These are phyloP conservation scores for Diospyros kaki DNA, from an alignment of 148 eudicot genomes.

Conservation along the genomic window DNA sequence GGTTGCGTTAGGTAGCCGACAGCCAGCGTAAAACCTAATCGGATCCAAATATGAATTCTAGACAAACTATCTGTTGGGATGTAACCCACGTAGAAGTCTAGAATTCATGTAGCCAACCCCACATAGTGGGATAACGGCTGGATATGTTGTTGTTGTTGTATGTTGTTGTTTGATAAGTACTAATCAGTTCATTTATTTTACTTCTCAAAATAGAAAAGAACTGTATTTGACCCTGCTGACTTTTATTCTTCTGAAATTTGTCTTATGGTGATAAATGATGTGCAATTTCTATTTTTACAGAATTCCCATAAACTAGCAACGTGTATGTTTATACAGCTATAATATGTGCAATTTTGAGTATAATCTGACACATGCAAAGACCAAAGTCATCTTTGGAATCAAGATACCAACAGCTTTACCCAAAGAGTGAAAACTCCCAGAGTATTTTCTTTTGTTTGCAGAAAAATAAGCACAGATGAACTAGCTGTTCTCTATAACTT, in stretches of 20 bases:
- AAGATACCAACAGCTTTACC: background rate
- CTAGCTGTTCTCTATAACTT: background rate
- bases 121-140: too few species aligned
- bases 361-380: background rate
- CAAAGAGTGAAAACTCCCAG: background rate
- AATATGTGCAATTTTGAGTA: background rate
- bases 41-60: too few species aligned
- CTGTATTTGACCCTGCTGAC: background rate
- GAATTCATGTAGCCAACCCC: too few species aligned
- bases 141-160: too few species aligned
- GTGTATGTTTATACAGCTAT: background rate
- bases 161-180: too few species aligned
- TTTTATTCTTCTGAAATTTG: background rate
- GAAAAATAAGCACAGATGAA: background rate
- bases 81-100: too few species aligned
- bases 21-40: too few species aligned
- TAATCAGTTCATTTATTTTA: too few species aligned
- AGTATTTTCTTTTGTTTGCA: too few species aligned
- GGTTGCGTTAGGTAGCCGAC: too few species aligned
- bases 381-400: background rate
- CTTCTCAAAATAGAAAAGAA: too few species aligned
- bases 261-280: background rate
- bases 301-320: background rate
- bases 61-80: too few species aligned
- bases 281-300: background rate